Percentiles rank a stretch among this genome's conserved stretches.
Conservation (phyloP, 2,329 filamentous ascomycete species). For the Dactylella cylindrospora region DNA sequence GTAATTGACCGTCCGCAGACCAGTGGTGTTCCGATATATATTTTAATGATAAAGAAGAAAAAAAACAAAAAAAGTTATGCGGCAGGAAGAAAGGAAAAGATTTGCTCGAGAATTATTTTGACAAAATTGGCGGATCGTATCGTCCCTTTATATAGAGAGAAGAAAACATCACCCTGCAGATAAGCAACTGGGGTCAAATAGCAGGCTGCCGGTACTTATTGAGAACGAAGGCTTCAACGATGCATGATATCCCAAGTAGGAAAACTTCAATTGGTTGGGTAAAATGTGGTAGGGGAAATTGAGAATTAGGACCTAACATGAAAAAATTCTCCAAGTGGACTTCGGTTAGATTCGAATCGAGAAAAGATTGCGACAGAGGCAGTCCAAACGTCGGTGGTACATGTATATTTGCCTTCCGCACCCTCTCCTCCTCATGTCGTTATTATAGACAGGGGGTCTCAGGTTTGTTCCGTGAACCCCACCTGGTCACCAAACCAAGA, state of each 20-base stretch:
- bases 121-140: constrained; percentile 1
- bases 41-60: not conserved
- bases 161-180: constrained; percentile 15
- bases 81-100: not conserved
- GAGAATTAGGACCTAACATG: too few species aligned
- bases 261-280: constrained; percentile 24
- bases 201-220: not conserved
- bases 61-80: constrained; percentile 1
- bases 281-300: too few species aligned
- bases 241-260: constrained; percentile 5
- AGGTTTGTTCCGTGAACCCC: too few species aligned
- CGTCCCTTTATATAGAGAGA: constrained; percentile 22
- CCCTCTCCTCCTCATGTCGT: too few species aligned
- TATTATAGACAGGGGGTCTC: too few species aligned
- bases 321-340: too few species aligned
- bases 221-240: not conserved
- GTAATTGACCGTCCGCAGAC: constrained; percentile 9
- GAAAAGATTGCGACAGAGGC: too few species aligned
- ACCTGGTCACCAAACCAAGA: too few species aligned
- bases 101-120: not conserved
- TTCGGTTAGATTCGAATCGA: too few species aligned
- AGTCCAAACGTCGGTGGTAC: too few species aligned
- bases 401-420: too few species aligned
- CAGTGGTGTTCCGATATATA: constrained; percentile 2
- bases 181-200: constrained; percentile 12